Evolutionary conservation across 352 stramenopile genomes (phyloP).

Genomic region (Saprolegnia diclina): DNA sequence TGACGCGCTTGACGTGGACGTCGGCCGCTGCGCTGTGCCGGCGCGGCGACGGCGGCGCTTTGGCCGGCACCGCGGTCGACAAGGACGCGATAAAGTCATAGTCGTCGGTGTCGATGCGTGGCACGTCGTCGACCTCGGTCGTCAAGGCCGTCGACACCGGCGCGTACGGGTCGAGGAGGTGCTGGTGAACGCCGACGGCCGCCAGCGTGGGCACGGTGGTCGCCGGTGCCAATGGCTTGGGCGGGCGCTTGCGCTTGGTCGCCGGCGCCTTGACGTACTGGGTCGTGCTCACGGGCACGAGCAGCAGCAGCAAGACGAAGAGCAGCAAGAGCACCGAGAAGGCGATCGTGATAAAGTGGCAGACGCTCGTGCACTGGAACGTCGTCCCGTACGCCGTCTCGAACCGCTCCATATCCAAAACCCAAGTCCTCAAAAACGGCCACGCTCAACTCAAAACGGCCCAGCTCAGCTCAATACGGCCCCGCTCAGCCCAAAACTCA

Average conservation of each 20-base stretch:
- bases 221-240: neutral
- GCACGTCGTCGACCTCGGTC: neutral
- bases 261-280: constrained; percentile 19
- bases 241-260: neutral
- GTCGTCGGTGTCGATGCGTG: neutral
- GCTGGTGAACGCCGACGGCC: neutral
- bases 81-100: constrained; percentile 23
- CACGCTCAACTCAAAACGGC: too few relatives aligned
- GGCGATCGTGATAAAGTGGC: constrained; percentile 36
- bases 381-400: constrained; percentile 50
- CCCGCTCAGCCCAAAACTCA: too few relatives aligned
- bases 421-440: too few relatives aligned
- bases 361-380: constrained; percentile 45
- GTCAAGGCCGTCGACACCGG: neutral
- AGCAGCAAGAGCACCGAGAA: constrained; percentile 34
- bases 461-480: too few relatives aligned
- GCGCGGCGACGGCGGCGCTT: neutral
- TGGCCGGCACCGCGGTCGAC: neutral
- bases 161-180: neutral
- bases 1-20: neutral
- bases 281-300: constrained; percentile 38
- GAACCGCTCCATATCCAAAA: neutral
- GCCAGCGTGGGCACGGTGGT: neutral
- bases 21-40: neutral
- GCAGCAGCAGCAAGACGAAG: constrained; percentile 38